Evolutionary conservation across 768 basidiomycete genomes (phyloP), one percentile per base, ranked within the genome.

Genomic region (Leccinum aurantiacum): DNA sequence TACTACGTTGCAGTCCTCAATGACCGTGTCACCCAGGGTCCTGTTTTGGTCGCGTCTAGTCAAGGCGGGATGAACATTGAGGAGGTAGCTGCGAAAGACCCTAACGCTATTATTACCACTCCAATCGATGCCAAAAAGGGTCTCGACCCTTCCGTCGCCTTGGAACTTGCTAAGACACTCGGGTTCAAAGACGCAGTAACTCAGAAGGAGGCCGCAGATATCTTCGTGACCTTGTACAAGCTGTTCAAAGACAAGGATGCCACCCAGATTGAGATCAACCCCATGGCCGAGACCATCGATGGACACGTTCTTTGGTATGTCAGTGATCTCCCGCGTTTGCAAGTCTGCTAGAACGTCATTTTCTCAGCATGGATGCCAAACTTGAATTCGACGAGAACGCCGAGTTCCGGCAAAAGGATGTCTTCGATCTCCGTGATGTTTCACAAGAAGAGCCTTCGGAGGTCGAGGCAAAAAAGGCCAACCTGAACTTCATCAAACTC

Each of bases 1-100:
- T 98, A 98, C 82, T 99, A 99, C 70, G 90, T 95, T 54, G 97
- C 97, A 14, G 86, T 98, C 33, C 84, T 99, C 57, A 98, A 98
- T 71, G 97, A 99, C 81, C 92, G 97, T 65, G 85, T 84, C 14
- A 80, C 89, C 6, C 88, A 93, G 61, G 89, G 91, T 14, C 91
- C 94, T 48, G 97, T 98, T 31, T 84, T 99, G 51, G 96, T 99
- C 56, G 89, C 89, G 19, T 98, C 97, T 48, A 82, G 83, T 19
- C 95, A 98, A 72, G 97, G 97, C 58, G 97, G 97, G 59, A 99
- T 99, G 97, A 98, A 98, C 77, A 99, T 99, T 70, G 97, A 99
- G 75, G 97, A 99, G 69, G 97, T 99, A 51, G 97, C 97, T 27
- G 92, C 93, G 31, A 93, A 95, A 67, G 93, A 97, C 70, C 97